Base-by-base conservation (phyloP, 495 filamentous ascomycete species). In the Sporormia fimetaria region DNA sequence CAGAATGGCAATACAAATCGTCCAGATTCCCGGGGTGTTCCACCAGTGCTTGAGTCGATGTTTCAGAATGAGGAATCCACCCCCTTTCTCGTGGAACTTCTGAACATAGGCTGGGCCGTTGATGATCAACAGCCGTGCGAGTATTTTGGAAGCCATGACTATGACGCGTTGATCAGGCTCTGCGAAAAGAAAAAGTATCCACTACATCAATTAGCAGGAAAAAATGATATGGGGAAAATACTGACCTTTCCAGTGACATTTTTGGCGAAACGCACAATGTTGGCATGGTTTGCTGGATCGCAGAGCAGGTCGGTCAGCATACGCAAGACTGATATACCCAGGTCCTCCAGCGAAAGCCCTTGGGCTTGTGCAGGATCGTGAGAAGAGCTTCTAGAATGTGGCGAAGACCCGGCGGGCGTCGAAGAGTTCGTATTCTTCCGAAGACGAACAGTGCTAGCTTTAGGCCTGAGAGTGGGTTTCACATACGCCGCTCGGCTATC, bases 241-340 rank as follows among this genome's bases (percentile, higher is more conserved):
- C 73, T 55, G 68, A 90, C 87, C 76, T 93, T 96, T 49, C 88
- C 93, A 20, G 92, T 95, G 3, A 96, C 88, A 1, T 87, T 90
- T 63, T 79, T 84, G 11, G 88, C 85, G 64, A 98, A 98, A 52
- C 83, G 88, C 53, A 74, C 75, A 36, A 94, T 76, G 24, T 78
- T 78, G 10, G 65, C 59, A 9, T 56, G 53, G 44, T 79, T 82
- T 26, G 67, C 66, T 48, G 75, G 73, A 37, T 81, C 75, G 51
- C 84, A 93, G n/a, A 96, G 66, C 2, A 93, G 61, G 22, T 81
- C 67, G n/a, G 80, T 67, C 52, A 92, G 92, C 65, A 95, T 74
- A 45, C 79, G 76, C 27, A 98, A 63, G 39, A 95, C 71, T 44
- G 74, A 75, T 25, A 78, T 66, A 6, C 84, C 87, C 30, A 94